Percentiles rank a stretch among this genome's conserved stretches.
Evolutionary conservation across 2,329 filamentous ascomycete species (phyloP).

Genomic region (Trichoderma atroviride): DNA sequence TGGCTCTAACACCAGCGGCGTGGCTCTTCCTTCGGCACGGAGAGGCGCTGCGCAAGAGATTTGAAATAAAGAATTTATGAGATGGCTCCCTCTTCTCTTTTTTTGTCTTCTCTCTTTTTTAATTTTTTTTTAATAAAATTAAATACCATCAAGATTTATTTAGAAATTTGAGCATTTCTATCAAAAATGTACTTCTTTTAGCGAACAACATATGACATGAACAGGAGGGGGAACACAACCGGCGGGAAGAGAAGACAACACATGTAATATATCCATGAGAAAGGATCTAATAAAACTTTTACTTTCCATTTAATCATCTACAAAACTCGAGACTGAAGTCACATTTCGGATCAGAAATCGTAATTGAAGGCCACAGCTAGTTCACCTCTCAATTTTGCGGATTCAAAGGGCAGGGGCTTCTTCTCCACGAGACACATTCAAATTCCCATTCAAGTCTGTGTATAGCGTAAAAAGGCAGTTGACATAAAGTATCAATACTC

Average conservation of each 20-base stretch:
- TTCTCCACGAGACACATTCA: background rate
- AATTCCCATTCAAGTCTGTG: background rate
- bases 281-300: no score
- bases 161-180: background rate
- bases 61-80: conserved; percentile 42
- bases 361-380: background rate
- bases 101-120: background rate
- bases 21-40: conserved; percentile 51
- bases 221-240: background rate
- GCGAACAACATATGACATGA: background rate
- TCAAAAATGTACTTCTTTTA: background rate
- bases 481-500: no score
- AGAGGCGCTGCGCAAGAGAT: conserved; percentile 46
- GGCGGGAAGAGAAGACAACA: background rate
- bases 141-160: background rate
- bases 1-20: conserved; percentile 49
- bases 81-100: background rate
- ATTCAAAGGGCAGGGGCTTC: no score
- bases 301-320: background rate
- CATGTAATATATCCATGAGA: background rate
- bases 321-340: background rate
- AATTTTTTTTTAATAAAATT: background rate
- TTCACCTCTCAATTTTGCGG: no score
- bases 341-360: background rate
- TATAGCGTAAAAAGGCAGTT: background rate